Evolutionary conservation across 176 grass and related monocot genomes (phyloP), one percentile per base, ranked within the genome.

Genomic region (Themeda triandra): DNA sequence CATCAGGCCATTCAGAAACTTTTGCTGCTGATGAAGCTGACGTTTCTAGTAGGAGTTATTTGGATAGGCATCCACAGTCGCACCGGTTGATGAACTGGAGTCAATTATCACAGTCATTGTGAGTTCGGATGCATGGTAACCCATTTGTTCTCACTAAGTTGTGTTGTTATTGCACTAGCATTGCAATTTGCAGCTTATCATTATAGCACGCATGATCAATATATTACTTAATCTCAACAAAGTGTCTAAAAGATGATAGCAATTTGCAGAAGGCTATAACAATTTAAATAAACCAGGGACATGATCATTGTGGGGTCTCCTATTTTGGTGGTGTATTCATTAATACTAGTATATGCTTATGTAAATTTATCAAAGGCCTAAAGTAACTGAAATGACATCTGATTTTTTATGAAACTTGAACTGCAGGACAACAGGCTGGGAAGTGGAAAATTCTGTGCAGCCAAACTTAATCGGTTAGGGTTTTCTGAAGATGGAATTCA

Each of bases 51-150:
- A 84, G 76, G 63, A 88, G 87, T 71, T 98, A 90, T 74, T 80
- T 93, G 74, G 87, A 91, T 44, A 81, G 89, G 78, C 96, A 89
- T 79, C 88, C 91, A 11, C 96, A 94, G 79, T 79, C 93, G 1
- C 91, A 88, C 62, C 88, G 46, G 35, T 45, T 93, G 69, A 95
- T 95, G 89, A 93, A 95, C 76, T 95, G 96, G 96, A 88, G 89
- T 72, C 91, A 95, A 59, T 69, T 95, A 49, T 89, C 89, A 37
- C 91, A 91, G 46, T 84, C 96, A 85, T 59, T 85, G 91, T 95
- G 88, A 93, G 89, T 95, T 69, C 63, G 64, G 75, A 91, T 79
- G 74, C 84, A 74, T 28, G n/a, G 4, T 78, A 86, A 59, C 40
- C 48, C 73, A 65, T 72, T 72, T 84, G 7, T 62, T 73, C 68